Conservation (phyloP, 192 early-diverging fungal species). For the Allomyces macrogynus region DNA sequence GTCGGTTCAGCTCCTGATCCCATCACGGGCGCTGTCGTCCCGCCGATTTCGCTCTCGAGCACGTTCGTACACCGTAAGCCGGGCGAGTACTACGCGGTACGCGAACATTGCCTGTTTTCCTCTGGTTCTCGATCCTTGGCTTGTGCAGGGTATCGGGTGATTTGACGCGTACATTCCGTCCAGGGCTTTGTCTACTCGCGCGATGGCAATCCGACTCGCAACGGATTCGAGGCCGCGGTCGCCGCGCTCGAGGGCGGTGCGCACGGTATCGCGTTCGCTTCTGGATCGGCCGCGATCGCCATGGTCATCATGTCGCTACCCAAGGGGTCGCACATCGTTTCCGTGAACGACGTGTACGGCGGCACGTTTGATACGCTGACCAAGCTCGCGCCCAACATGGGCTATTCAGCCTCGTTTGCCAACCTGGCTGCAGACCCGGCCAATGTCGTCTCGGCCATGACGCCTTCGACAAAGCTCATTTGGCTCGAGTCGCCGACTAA, state of each 20-base stretch:
- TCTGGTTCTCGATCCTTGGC: constrained; percentile 1
- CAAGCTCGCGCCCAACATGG: constrained; percentile 49
- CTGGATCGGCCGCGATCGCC: constrained; percentile 60
- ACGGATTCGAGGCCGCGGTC: constrained; percentile 60
- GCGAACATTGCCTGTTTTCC: too few relatives aligned
- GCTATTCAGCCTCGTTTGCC: constrained; percentile 55
- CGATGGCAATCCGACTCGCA: constrained; percentile 57
- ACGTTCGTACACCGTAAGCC: constrained; percentile 84
- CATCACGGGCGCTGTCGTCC: constrained; percentile 87
- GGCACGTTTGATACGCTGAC: constrained; percentile 73
- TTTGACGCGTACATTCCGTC: neutral
- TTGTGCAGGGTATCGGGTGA: constrained; percentile 5
- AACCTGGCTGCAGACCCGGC: constrained; percentile 39
- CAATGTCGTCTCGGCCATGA: constrained; percentile 37
- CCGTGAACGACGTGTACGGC: constrained; percentile 78
- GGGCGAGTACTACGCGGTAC: constrained; percentile 45
- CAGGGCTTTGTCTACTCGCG: constrained; percentile 62
- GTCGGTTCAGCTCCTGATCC: constrained; percentile 77
- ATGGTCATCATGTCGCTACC: constrained; percentile 50
- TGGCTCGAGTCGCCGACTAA: constrained; percentile 82
- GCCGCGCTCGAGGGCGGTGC: constrained; percentile 79
- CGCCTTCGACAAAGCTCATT: constrained; percentile 54
- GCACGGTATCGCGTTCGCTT: constrained; percentile 64
- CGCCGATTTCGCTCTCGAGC: constrained; percentile 81
- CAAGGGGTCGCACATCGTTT: constrained; percentile 51